Evolutionary conservation across 108 stramenopile genomes (phyloP).

Genomic region (Cyclostephanos invisitatus): DNA sequence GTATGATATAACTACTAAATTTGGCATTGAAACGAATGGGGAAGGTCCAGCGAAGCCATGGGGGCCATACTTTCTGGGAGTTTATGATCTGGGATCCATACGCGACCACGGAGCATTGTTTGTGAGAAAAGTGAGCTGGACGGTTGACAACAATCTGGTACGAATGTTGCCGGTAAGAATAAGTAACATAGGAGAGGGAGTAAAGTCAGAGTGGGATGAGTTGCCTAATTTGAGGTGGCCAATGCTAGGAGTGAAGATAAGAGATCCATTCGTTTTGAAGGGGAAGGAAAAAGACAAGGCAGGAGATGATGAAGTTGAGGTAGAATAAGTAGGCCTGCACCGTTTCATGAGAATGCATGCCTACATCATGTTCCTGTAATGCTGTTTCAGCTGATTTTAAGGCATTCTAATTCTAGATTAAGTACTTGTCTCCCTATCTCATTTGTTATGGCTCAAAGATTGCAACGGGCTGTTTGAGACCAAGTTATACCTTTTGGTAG

Average conservation of each 20-base stretch:
- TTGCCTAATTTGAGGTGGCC: slow-evolving; percentile 81
- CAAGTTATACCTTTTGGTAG: slow-evolving; percentile 37
- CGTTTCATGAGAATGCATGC: not conserved
- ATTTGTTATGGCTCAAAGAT: not conserved
- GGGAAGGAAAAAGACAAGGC: not conserved
- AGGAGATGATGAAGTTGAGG: slow-evolving; percentile 18
- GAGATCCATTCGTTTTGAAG: slow-evolving; percentile 30
- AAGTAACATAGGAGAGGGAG: slow-evolving; percentile 1
- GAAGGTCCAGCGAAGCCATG: slow-evolving; percentile 64
- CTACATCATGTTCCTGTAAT: not conserved
- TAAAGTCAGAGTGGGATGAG: slow-evolving; percentile 32
- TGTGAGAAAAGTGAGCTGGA: slow-evolving; percentile 77
- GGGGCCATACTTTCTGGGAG: slow-evolving; percentile 90
- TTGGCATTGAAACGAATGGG: slow-evolving; percentile 43
- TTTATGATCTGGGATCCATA: slow-evolving; percentile 79
- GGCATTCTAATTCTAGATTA: too few species aligned
- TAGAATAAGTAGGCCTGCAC: slow-evolving; percentile 6
- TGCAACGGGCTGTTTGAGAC: not conserved
- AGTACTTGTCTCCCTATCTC: too few species aligned
- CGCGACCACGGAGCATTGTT: slow-evolving; percentile 79
- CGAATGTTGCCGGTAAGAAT: slow-evolving; percentile 63
- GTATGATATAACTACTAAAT: slow-evolving; percentile 47
- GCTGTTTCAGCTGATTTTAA: not conserved
- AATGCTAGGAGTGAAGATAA: slow-evolving; percentile 38
- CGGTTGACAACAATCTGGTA: slow-evolving; percentile 74